A percentile compares a stretch with the other conserved stretches of the same genome.
Conservation (phyloP, 2,329 filamentous ascomycete genomes). For the Didymella pinodella region DNA sequence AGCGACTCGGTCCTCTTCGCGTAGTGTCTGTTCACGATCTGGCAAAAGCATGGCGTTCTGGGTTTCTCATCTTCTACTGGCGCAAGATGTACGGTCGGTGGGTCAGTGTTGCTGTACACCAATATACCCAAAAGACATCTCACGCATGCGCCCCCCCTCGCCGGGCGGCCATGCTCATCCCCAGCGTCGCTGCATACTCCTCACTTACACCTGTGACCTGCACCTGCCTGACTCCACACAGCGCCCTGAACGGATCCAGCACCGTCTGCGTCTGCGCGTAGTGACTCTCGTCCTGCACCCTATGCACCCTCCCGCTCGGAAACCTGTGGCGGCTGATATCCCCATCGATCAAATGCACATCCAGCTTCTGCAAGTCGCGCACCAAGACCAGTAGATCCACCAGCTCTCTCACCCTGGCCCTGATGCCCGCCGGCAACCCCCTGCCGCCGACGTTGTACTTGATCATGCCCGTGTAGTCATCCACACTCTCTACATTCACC, state of each 20-base stretch:
- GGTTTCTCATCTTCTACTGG: constrained; percentile 21
- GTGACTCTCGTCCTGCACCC: constrained; percentile 46
- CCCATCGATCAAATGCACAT: constrained; percentile 45
- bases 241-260: constrained; percentile 52
- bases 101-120: constrained; percentile 23
- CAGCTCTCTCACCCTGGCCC: constrained; percentile 52
- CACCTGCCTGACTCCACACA: constrained; percentile 49
- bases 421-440: constrained; percentile 55
- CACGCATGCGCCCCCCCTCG: constrained; percentile 27
- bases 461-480: constrained; percentile 60
- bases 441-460: constrained; percentile 60
- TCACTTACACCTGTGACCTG: constrained; percentile 52
- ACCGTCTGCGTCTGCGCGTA: constrained; percentile 52
- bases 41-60: constrained; percentile 33
- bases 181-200: constrained; percentile 47
- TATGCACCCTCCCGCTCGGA: constrained; percentile 44
- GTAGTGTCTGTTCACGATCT: constrained; percentile 52
- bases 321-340: constrained; percentile 40
- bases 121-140: constrained; percentile 37
- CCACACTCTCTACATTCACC: constrained; percentile 58
- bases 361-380: constrained; percentile 34
- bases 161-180: constrained; percentile 43
- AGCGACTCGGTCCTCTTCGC: constrained; percentile 81
- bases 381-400: constrained; percentile 48
- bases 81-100: constrained; percentile 16